Evolutionary conservation across 371 early-diverging fungal species (phyloP).

Genomic region (Sporodiniella umbellata): DNA sequence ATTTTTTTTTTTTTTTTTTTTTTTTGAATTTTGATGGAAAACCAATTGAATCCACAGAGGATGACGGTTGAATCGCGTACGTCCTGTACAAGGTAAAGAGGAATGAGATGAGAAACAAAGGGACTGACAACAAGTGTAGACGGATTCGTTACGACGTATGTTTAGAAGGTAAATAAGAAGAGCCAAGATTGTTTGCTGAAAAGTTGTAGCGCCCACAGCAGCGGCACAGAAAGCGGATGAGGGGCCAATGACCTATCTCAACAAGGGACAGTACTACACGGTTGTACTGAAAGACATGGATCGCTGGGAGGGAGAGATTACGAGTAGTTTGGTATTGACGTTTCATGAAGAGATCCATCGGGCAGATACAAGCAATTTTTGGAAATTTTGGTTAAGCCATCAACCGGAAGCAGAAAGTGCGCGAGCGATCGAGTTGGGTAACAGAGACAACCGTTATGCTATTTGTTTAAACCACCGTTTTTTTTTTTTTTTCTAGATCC

Average conservation of each 20-base stretch:
- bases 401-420: constrained; percentile 48
- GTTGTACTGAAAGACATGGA: constrained; percentile 43
- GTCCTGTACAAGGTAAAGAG: neutral
- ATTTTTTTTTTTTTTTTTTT: neutral
- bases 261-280: constrained; percentile 52
- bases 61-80: neutral
- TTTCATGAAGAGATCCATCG: constrained; percentile 77
- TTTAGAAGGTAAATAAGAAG: constrained; percentile 13
- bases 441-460: constrained; percentile 2
- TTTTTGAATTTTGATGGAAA: too few relatives aligned
- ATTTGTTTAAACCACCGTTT: constrained; percentile 13
- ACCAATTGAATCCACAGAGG: neutral
- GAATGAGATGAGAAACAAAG: too few relatives aligned
- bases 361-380: constrained; percentile 60
- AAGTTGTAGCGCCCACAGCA: constrained; percentile 21
- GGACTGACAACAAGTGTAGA: too few relatives aligned
- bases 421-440: constrained; percentile 51
- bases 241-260: constrained; percentile 22
- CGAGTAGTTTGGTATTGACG: constrained; percentile 58
- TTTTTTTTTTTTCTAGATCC: constrained; percentile 49
- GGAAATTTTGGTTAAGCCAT: constrained; percentile 79
- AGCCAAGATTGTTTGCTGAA: neutral
- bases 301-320: constrained; percentile 45
- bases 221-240: constrained; percentile 25
- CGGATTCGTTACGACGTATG: constrained; percentile 15